These are phyloP conservation scores for Coccinonectria pachysandricola DNA, from an alignment of 2,329 filamentous ascomycete species.

Conservation along the genomic window DNA sequence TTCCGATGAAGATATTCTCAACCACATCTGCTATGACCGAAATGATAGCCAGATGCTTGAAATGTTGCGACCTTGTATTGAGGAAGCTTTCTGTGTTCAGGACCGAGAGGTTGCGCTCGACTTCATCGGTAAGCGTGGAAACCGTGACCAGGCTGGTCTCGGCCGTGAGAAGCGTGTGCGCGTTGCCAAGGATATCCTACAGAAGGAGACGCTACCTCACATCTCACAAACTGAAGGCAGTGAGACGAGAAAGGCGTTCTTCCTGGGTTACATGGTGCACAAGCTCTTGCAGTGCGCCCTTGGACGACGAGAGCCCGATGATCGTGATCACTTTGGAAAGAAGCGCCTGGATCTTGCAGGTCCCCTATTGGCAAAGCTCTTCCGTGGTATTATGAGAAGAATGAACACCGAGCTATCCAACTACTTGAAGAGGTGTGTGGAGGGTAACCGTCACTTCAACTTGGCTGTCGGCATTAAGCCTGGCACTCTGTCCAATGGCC, in stretches of 20 bases:
- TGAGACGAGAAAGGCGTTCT: slow-evolving; percentile 94
- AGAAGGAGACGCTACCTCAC: slow-evolving; percentile 93
- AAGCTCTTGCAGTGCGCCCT: slow-evolving; percentile 87
- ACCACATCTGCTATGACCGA: slow-evolving; percentile 93
- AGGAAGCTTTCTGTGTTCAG: slow-evolving; percentile 93
- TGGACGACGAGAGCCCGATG: slow-evolving; percentile 86
- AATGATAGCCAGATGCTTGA: slow-evolving; percentile 96
- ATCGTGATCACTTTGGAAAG: slow-evolving; percentile 98
- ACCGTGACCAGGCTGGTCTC: slow-evolving; percentile 47
- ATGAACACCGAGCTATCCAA: slow-evolving; percentile 84
- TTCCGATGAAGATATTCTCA: slow-evolving; percentile 94
- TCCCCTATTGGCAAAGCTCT: slow-evolving; percentile 88
- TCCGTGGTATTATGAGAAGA: slow-evolving; percentile 83
- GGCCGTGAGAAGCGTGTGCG: slow-evolving; percentile 81
- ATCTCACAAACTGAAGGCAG: slow-evolving; percentile 93
- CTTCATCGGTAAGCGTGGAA: slow-evolving; percentile 88
- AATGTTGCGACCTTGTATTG: slow-evolving; percentile 93
- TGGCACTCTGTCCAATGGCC: slow-evolving; percentile 79
- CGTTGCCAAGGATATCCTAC: slow-evolving; percentile 86
- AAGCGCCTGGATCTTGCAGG: slow-evolving; percentile 94
- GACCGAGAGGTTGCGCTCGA: slow-evolving; percentile 90
- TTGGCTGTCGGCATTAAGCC: slow-evolving; percentile 84
- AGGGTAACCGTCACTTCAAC: slow-evolving; percentile 81
- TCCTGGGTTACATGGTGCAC: slow-evolving; percentile 98
- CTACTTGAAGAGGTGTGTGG: slow-evolving; percentile 86